Evolutionary conservation across 2,329 filamentous ascomycete species (phyloP).

Genomic region (Penicillium sp.): DNA sequence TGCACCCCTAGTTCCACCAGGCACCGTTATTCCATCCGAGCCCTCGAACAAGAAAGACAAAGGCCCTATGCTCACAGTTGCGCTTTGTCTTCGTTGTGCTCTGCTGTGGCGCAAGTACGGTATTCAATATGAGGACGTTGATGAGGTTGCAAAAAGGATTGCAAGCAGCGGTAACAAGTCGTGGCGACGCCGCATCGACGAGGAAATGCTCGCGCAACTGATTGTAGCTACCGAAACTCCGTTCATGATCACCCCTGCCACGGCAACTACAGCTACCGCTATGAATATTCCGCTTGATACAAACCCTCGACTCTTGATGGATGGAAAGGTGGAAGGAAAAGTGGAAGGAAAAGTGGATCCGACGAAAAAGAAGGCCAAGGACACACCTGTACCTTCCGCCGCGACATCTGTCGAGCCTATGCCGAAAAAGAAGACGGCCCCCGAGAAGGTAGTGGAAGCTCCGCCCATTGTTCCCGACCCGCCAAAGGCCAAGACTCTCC

Average conservation of each 20-base stretch:
- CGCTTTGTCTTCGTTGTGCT: slow-evolving; percentile 85
- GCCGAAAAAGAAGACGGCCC: slow-evolving; percentile 62
- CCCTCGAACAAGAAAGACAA: slow-evolving; percentile 69
- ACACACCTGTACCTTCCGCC: slow-evolving; percentile 49
- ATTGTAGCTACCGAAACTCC: slow-evolving; percentile 47
- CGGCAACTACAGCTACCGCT: slow-evolving; percentile 45
- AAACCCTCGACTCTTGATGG: slow-evolving; percentile 31
- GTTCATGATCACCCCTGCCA: slow-evolving; percentile 43
- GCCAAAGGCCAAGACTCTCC: slow-evolving; percentile 73
- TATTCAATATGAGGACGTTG: slow-evolving; percentile 91
- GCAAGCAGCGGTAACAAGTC: slow-evolving; percentile 74
- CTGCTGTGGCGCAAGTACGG: slow-evolving; percentile 94
- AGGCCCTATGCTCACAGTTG: slow-evolving; percentile 68
- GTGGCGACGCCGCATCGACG: slow-evolving; percentile 85
- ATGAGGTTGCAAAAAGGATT: slow-evolving; percentile 87
- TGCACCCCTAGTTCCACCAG: slow-evolving; percentile 73
- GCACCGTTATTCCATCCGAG: slow-evolving; percentile 66
- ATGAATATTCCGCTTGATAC: slow-evolving; percentile 43
- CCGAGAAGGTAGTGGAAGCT: slow-evolving; percentile 56
- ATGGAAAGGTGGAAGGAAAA: slow-evolving; percentile 38
- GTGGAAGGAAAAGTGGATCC: slow-evolving; percentile 44
- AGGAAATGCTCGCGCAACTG: slow-evolving; percentile 64
- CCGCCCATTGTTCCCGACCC: slow-evolving; percentile 69
- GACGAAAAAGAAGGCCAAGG: slow-evolving; percentile 59
- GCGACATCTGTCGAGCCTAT: slow-evolving; percentile 45